Percentiles rank a stretch among this genome's conserved stretches.
Evolutionary conservation across 345 rosid genomes (phyloP).

Genomic region (Odontarrhena argentea): DNA sequence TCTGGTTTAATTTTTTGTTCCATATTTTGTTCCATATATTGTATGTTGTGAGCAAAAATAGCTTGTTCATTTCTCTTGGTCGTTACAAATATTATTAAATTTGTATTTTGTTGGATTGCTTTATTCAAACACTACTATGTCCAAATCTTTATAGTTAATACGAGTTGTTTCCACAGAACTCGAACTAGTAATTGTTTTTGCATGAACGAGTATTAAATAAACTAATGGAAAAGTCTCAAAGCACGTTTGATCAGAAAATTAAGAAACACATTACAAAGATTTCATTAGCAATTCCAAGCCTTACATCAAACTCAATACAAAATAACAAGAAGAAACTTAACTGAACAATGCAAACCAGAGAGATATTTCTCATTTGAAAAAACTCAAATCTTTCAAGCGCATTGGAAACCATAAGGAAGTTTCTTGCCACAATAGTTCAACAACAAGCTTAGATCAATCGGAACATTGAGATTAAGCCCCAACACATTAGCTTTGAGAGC

Average conservation of each 20-base stretch:
- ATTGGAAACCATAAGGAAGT: slow-evolving; percentile 67
- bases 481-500: slow-evolving; percentile 65
- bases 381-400: slow-evolving; percentile 40
- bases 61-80: no score
- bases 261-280: not conserved
- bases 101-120: no score
- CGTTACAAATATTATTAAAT: no score
- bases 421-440: slow-evolving; percentile 67
- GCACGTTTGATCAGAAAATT: not conserved
- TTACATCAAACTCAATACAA: slow-evolving; percentile 19
- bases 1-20: no score
- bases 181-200: no score
- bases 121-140: no score
- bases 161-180: no score
- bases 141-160: no score
- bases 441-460: slow-evolving; percentile 61
- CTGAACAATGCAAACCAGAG: slow-evolving; percentile 15
- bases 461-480: slow-evolving; percentile 60
- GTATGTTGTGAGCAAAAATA: no score
- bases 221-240: no score
- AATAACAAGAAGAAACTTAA: slow-evolving; percentile 1
- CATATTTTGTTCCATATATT: no score
- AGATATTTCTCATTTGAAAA: slow-evolving; percentile 10
- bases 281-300: slow-evolving; percentile 11
- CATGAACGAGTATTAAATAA: no score